phyloP scores from a whole-genome alignment of 2,329 filamentous ascomycete genomes.

The Chaetomium globosum region DNA sequence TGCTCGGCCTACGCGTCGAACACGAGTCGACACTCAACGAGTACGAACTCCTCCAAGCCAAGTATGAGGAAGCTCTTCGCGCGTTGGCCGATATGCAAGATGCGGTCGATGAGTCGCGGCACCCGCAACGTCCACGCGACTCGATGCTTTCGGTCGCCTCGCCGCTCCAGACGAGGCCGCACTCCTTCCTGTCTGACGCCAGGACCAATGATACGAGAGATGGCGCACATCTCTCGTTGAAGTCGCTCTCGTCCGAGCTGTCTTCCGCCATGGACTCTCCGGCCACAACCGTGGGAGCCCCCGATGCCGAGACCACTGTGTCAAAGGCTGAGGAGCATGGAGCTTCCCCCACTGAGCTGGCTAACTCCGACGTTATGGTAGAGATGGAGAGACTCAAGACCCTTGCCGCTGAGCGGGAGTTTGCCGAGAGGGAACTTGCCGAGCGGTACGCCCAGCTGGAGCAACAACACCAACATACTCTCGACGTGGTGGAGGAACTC shows the following conservation, averaged over 20 bases:
- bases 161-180: constrained; percentile 60
- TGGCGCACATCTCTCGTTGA: constrained; percentile 70
- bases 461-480: constrained; percentile 74
- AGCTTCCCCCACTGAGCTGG: constrained; percentile 21
- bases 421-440: constrained; percentile 70
- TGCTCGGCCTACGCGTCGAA: constrained; percentile 85
- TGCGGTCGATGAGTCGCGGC: constrained; percentile 74
- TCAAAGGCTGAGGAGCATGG: constrained; percentile 45
- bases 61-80: constrained; percentile 87
- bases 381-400: constrained; percentile 73
- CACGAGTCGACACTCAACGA: constrained; percentile 83
- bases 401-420: constrained; percentile 75
- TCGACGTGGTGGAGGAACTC: constrained; percentile 86
- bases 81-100: constrained; percentile 85
- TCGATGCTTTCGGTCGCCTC: constrained; percentile 59
- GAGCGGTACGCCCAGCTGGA: constrained; percentile 83
- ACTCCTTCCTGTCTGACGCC: constrained; percentile 82
- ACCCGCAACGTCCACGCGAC: constrained; percentile 58
- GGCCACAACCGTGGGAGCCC: constrained; percentile 61
- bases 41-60: constrained; percentile 77
- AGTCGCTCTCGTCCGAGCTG: constrained; percentile 90
- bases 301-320: constrained; percentile 59
- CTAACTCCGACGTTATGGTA: constrained; percentile 43
- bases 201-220: constrained; percentile 72
- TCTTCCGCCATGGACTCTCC: constrained; percentile 82